A percentile compares a stretch with the other conserved stretches of the same genome.
Conservation (phyloP, 2,329 filamentous ascomycete species). For the Fusarium penzigii region DNA sequence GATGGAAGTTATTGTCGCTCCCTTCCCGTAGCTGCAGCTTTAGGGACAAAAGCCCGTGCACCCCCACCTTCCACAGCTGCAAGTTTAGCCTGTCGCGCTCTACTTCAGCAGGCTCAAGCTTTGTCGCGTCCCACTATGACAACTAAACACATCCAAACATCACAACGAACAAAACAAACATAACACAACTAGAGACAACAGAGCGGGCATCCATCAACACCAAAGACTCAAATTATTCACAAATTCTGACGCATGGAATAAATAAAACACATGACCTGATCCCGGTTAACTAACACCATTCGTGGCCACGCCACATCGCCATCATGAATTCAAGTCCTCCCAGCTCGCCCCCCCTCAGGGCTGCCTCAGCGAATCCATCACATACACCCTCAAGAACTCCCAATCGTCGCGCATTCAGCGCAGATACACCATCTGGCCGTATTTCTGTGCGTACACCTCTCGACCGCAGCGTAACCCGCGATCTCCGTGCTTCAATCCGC, state of each 20-base stretch:
- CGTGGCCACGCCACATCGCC: slow-evolving; percentile 11
- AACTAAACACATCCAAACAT: neutral
- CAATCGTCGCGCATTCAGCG: slow-evolving; percentile 29
- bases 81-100: neutral
- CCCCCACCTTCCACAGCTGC: neutral
- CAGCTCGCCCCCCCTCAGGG: slow-evolving; percentile 11
- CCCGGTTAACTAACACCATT: neutral
- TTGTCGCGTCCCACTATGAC: neutral
- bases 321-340: slow-evolving; percentile 18
- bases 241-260: too few relatives aligned
- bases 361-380: slow-evolving; percentile 12
- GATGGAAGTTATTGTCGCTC: neutral
- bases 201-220: too few relatives aligned
- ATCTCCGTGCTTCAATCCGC: slow-evolving; percentile 40
- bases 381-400: slow-evolving; percentile 31
- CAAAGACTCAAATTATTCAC: too few relatives aligned
- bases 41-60: neutral
- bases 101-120: neutral
- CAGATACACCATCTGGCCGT: slow-evolving; percentile 42
- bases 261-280: too few relatives aligned
- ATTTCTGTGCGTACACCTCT: slow-evolving; percentile 46
- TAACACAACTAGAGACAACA: neutral
- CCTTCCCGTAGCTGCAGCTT: neutral
- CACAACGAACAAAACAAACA: neutral
- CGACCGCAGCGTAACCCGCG: slow-evolving; percentile 36